Evolutionary conservation across 2,329 filamentous ascomycete species (phyloP), one percentile per base, ranked within the genome.

Genomic region (Claviceps maximensis): DNA sequence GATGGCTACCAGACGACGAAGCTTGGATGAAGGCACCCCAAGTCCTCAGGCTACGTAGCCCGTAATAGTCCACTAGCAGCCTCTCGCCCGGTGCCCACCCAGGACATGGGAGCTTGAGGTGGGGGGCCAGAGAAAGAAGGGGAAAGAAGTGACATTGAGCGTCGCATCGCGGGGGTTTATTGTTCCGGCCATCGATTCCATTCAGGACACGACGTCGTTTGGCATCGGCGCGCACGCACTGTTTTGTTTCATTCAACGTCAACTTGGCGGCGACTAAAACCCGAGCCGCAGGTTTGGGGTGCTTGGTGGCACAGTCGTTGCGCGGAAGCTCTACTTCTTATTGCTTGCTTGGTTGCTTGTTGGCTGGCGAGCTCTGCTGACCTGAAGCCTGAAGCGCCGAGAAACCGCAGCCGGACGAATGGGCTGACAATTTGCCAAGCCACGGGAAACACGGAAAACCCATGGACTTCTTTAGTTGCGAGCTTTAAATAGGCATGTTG

Each of bases 11-110:
- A 45, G 42, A 23, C 23, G n/a, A 21, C 3, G 19, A 41, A 17
- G 8, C 9, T n/a, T n/a, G n/a, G 15, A 33, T 55, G 44, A 51
- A 27, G 27, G 38, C 27, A 48, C 47, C 33, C 48, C 45, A 45
- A 53, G 44, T 47, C 48, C 44, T 50, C 33, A 53, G 52, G 54
- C 48, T 55, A 54, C 53, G 49, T 54, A 54, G 47, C 44, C 51
- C 51, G 5, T 27, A 46, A 50, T 12, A 12, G 5, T 23, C 41
- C 8, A 44, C 12, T 10, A 41, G 38, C 40, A 12, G 10, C 19
- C n/a, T 9, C 41, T 44, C 4, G 41, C 33, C 33, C 15, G 12
- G 13, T 17, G n/a, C 36, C 4, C 15, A 38, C 36, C 36, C 17
- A 17, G 36, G 36, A 38, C 36, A 38, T n/a, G 36, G 36, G 33